A percentile compares a stretch with the other conserved stretches of the same genome.
Evolutionary conservation across 306 rosid genomes (phyloP).

Genomic region (Leucaena leucocephala): DNA sequence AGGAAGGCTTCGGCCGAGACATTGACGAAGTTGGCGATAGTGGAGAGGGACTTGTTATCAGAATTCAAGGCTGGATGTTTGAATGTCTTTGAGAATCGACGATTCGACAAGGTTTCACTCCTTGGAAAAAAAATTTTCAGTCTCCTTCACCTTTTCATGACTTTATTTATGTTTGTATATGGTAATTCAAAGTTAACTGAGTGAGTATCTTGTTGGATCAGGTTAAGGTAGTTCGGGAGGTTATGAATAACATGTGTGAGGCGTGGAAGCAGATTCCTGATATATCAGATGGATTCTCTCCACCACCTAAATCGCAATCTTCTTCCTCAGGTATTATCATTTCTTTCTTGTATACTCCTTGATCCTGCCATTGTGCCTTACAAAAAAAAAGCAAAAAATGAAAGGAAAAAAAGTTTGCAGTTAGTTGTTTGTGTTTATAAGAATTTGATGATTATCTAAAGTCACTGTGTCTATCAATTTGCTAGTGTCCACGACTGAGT

Average conservation of each 20-base stretch:
- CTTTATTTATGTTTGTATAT: constrained; percentile 29
- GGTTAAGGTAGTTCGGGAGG: constrained; percentile 90
- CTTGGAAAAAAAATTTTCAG: not conserved
- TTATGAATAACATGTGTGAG: constrained; percentile 87
- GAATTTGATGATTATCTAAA: not conserved
- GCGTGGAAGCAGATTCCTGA: constrained; percentile 94
- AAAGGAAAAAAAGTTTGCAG: not conserved
- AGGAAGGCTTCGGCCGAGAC: constrained; percentile 94
- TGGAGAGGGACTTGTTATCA: constrained; percentile 62
- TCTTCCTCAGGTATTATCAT: constrained; percentile 68
- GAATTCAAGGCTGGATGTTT: constrained; percentile 74
- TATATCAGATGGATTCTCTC: constrained; percentile 69
- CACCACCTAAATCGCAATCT: constrained; percentile 65
- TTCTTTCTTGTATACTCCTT: constrained; percentile 9
- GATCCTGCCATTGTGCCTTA: constrained; percentile 20
- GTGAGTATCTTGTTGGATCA: constrained; percentile 34
- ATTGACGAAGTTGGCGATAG: constrained; percentile 60
- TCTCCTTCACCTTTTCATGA: not conserved
- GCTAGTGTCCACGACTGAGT: not conserved
- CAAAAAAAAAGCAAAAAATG: not conserved
- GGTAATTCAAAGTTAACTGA: constrained; percentile 31
- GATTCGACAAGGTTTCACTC: constrained; percentile 75
- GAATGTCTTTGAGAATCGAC: constrained; percentile 70
- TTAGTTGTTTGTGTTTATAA: constrained; percentile 18
- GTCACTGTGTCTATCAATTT: not conserved